phyloP scores from a whole-genome alignment of 2,329 filamentous ascomycete species.

The Ophiobolus disseminans region DNA sequence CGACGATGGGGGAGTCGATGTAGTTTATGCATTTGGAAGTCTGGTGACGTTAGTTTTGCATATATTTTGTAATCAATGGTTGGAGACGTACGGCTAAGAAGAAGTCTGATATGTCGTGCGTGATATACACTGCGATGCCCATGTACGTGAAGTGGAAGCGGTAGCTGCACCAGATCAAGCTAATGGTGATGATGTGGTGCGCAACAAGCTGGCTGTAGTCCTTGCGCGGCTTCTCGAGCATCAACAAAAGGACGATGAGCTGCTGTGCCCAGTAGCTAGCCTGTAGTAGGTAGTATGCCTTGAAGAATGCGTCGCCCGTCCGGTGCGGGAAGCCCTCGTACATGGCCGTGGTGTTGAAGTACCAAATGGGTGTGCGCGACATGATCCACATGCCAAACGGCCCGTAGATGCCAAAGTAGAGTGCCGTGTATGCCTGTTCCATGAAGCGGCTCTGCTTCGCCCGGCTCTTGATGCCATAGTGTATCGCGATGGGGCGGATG shows the following conservation, averaged over 20 bases:
- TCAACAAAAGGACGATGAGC: conserved; percentile 83
- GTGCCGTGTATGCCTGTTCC: conserved; percentile 93
- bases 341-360: conserved; percentile 91
- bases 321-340: conserved; percentile 87
- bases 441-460: conserved; percentile 90
- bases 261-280: conserved; percentile 97
- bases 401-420: conserved; percentile 86
- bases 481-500: conserved; percentile 76
- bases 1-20: conserved; percentile 78
- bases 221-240: conserved; percentile 91
- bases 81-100: conserved; percentile 80
- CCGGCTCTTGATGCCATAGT: conserved; percentile 71
- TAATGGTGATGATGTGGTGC: conserved; percentile 88
- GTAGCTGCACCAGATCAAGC: conserved; percentile 85
- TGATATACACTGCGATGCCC: conserved; percentile 90
- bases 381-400: conserved; percentile 90
- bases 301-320: conserved; percentile 80
- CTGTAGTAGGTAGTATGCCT: conserved; percentile 95
- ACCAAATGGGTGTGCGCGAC: conserved; percentile 90
- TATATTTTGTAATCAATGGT: too few species aligned
- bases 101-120: conserved; percentile 93
- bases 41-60: conserved; percentile 51
- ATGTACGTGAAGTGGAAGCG: conserved; percentile 98
- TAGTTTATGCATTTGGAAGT: conserved; percentile 94
- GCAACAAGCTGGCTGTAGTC: conserved; percentile 93